These are phyloP conservation scores for Boletus edulis DNA, from an alignment of 768 basidiomycete species.

Conservation along the genomic window DNA sequence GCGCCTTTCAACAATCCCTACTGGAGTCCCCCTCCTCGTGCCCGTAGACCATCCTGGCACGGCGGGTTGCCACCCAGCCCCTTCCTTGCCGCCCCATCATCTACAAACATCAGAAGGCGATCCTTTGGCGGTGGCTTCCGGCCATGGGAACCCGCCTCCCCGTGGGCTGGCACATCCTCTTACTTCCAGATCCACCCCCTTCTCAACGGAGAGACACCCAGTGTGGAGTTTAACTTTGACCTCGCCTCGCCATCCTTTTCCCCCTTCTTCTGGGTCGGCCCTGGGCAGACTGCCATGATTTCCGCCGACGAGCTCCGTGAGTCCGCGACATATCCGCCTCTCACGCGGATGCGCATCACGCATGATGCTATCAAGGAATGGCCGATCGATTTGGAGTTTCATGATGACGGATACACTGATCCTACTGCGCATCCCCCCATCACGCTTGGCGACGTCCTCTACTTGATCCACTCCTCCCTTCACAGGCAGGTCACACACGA, in stretches of 20 bases:
- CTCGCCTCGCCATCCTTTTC: constrained; percentile 46
- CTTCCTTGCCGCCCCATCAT: constrained; percentile 16
- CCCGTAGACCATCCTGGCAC: constrained; percentile 47
- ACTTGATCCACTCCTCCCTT: constrained; percentile 47
- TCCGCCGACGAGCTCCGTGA: constrained; percentile 45
- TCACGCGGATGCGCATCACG: constrained; percentile 53
- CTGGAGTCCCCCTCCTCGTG: constrained; percentile 27
- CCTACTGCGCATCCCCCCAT: constrained; percentile 39
- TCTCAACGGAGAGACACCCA: constrained; percentile 49
- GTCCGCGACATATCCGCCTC: constrained; percentile 54
- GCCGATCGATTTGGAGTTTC: constrained; percentile 54
- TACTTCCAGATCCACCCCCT: constrained; percentile 28
- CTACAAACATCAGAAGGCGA: constrained; percentile 19
- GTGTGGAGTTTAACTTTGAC: constrained; percentile 52
- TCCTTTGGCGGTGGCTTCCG: constrained; percentile 28
- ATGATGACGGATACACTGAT: constrained; percentile 25
- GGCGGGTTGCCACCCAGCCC: constrained; percentile 27
- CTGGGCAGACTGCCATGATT: constrained; percentile 39
- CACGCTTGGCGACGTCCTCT: constrained; percentile 57
- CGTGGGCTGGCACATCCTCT: constrained; percentile 25
- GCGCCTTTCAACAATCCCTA: constrained; percentile 20
- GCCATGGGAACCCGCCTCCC: constrained; percentile 22
- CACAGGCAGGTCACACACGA: constrained; percentile 39
- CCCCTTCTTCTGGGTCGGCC: constrained; percentile 41
- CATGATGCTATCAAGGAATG: constrained; percentile 59